A percentile compares a stretch with the other conserved stretches of the same genome.
Evolutionary conservation across 257 asterid genomes (phyloP).

Genomic region (Jacaranda copaia): DNA sequence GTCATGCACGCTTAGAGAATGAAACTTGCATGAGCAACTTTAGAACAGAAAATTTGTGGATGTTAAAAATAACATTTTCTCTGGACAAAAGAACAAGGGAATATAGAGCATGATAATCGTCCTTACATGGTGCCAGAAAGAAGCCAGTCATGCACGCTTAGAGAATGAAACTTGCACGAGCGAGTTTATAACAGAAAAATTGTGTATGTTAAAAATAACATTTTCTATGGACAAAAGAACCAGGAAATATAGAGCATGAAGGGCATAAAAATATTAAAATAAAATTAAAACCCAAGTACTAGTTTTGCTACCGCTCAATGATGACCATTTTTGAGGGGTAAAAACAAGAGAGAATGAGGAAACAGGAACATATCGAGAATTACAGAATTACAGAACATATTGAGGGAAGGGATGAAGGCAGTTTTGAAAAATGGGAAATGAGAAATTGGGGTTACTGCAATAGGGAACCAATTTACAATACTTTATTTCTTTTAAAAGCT

Average conservation of each 20-base stretch:
- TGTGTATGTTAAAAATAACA: background rate
- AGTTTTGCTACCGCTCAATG: background rate
- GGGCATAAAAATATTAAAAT: background rate
- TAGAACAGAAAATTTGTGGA: background rate
- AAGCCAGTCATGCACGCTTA: background rate
- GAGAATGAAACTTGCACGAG: background rate
- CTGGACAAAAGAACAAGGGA: conserved; percentile 12
- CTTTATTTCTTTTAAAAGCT: background rate
- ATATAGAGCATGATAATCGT: background rate
- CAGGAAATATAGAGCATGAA: background rate
- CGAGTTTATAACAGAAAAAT: background rate
- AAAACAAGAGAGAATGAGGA: background rate
- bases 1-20: too few relatives aligned
- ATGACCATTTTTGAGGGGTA: background rate
- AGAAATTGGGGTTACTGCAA: background rate
- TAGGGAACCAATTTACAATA: background rate
- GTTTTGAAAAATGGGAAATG: background rate
- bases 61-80: background rate
- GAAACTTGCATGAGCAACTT: conserved; percentile 3
- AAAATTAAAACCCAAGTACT: background rate
- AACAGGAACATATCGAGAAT: background rate
- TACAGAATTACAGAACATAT: background rate
- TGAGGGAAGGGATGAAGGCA: background rate
- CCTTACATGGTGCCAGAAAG: conserved; percentile 13
- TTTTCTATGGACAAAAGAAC: conserved; percentile 8